Evolutionary conservation across 192 early-diverging fungal species (phyloP), one percentile per base, ranked within the genome.

Genomic region (Coemansia sp.): DNA sequence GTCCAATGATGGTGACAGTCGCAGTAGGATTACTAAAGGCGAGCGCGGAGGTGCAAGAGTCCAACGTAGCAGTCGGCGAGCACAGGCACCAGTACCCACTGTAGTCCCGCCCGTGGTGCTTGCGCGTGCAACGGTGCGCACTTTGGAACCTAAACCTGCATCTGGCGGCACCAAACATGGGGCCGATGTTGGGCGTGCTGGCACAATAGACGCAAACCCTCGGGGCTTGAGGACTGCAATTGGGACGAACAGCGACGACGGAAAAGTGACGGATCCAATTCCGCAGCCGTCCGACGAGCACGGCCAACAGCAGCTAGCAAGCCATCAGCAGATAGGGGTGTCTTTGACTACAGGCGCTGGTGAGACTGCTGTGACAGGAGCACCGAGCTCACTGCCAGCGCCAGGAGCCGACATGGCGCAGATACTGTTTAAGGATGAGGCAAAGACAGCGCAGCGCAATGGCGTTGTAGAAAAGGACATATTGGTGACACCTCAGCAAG

Each of bases 101-200:
- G 75, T 78, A 0, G 75, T 78, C 7, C 69, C 75, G 9, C 75
- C 75, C 4, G 26, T 71, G 57, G 53, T 72, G 24, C 58, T 78
- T 28, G 55, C 65, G 25, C 64, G 64, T 16, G 71, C 64, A 26
- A 50, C 54, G 19, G 41, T 44, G n/a, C 61, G 34, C 5, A 41
- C 61, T 32, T 8, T n/a, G 22, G 61, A 63, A 38, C 28, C n/a
- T 5, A 32, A 26, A 18, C 32, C 61, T 3, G 23, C n/a, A 2
- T 9, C 51, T 34, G 27, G 38, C 38, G 38, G 38, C 38, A 14
- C 38, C 16, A 16, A 44, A 16, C 7, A 16, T 14, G 16, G 38
- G 38, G 4, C 38, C 16, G 38, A 44, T 16, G 38, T 44, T 44
- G 38, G 38, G 25, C 27, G 26, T 18, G 18, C 44, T 31, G 24